Conservation (phyloP, 2,329 filamentous ascomycete species). For the Seiridium cupressi region DNA sequence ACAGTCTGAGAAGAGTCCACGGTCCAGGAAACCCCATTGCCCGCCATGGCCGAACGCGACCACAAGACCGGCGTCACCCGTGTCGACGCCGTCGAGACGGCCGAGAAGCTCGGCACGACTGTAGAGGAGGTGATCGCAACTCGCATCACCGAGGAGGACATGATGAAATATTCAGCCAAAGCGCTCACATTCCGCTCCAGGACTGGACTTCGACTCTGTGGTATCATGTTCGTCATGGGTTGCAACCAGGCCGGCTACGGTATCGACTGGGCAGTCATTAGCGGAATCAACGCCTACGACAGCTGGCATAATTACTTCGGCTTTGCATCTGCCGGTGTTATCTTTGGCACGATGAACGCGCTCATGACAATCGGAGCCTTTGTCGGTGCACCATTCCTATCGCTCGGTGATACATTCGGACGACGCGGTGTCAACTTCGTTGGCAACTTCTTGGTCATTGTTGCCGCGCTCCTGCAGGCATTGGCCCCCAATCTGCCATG, state of each 20-base stretch:
- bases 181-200: constrained; percentile 37
- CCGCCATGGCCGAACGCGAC: constrained; percentile 2
- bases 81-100: constrained; percentile 24
- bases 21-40: neutral
- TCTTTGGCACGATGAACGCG: constrained; percentile 42
- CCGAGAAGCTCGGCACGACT: constrained; percentile 29
- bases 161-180: constrained; percentile 38
- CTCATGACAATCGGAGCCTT: constrained; percentile 46
- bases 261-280: constrained; percentile 48
- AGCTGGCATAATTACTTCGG: constrained; percentile 43
- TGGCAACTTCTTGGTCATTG: constrained; percentile 42
- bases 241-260: constrained; percentile 47
- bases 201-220: constrained; percentile 36
- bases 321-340: constrained; percentile 36
- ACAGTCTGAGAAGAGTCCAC: neutral
- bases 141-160: constrained; percentile 43
- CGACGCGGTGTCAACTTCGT: constrained; percentile 47
- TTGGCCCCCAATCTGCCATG: constrained; percentile 16
- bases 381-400: constrained; percentile 46
- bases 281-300: constrained; percentile 40
- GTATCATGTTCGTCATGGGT: constrained; percentile 43
- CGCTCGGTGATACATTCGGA: constrained; percentile 49
- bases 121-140: constrained; percentile 43
- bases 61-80: constrained; percentile 7
- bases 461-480: constrained; percentile 38